A percentile compares a stretch with the other conserved stretches of the same genome.
Evolutionary conservation across 768 basidiomycete genomes (phyloP).

Genomic region (Leccinum aurantiacum): DNA sequence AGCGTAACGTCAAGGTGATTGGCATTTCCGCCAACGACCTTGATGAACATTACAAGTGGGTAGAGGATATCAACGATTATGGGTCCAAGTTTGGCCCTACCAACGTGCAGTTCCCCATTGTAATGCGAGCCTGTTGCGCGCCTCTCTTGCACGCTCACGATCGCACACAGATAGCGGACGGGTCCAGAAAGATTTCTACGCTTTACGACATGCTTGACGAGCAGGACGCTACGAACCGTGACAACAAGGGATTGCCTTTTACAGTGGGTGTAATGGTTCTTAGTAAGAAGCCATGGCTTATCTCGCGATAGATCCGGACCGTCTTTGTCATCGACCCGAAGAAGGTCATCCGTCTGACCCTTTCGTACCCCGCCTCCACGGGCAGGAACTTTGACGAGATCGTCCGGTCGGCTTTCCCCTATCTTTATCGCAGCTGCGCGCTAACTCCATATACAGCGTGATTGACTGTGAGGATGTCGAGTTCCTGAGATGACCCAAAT

Average conservation of each 20-base stretch:
- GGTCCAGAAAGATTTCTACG: conserved; percentile 78
- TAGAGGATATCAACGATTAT: conserved; percentile 81
- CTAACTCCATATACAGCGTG: conserved; percentile 44
- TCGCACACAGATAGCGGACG: conserved; percentile 77
- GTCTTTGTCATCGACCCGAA: conserved; percentile 98
- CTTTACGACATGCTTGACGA: conserved; percentile 96
- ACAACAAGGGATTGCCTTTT: conserved; percentile 88
- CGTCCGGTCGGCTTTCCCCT: conserved; percentile 43
- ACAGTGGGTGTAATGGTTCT: conserved; percentile 49
- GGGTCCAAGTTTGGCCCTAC: conserved; percentile 72
- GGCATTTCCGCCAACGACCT: conserved; percentile 92
- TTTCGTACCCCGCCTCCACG: conserved; percentile 94
- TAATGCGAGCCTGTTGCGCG: conserved; percentile 27
- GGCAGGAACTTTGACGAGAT: conserved; percentile 89
- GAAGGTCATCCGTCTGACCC: conserved; percentile 85
- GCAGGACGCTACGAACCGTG: conserved; percentile 89
- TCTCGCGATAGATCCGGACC: conserved; percentile 69
- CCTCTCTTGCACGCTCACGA: conserved; percentile 12
- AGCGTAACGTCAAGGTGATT: conserved; percentile 90
- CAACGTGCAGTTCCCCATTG: conserved; percentile 89
- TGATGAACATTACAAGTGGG: conserved; percentile 83
- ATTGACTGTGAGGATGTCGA: conserved; percentile 62
- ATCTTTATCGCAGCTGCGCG: background rate
- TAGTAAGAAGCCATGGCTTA: background rate
- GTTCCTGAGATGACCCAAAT: conserved; percentile 21